Conservation (phyloP, 805 yeast genomes). For the Candida krabiensis region DNA sequence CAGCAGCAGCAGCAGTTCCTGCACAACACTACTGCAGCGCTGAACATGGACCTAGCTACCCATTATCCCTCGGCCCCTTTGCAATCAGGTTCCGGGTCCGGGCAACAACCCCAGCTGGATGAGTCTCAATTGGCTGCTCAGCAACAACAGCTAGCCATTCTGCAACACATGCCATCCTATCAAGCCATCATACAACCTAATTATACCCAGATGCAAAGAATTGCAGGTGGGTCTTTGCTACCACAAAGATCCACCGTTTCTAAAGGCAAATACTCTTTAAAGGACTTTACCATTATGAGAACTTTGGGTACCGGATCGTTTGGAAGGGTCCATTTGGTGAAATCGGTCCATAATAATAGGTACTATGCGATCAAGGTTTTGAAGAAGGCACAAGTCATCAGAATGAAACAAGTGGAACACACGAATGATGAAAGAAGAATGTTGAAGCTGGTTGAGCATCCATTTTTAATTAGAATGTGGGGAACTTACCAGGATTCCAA, state of each 20-base stretch:
- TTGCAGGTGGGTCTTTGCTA: slow-evolving; percentile 29
- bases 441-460: slow-evolving; percentile 59
- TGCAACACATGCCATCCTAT: slow-evolving; percentile 35
- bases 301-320: slow-evolving; percentile 64
- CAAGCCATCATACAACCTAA: slow-evolving; percentile 37
- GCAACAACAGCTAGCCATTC: slow-evolving; percentile 28
- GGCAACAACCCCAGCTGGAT: slow-evolving; percentile 7
- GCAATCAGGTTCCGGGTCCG: neutral
- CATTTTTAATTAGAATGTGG: slow-evolving; percentile 64
- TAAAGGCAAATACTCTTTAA: slow-evolving; percentile 55
- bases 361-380: slow-evolving; percentile 61
- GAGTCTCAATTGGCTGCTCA: slow-evolving; percentile 26
- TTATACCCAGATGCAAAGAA: slow-evolving; percentile 27
- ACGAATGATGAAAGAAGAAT: slow-evolving; percentile 63
- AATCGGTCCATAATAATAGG: slow-evolving; percentile 58
- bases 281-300: slow-evolving; percentile 56
- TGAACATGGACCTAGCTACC: slow-evolving; percentile 14
- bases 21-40: slow-evolving; percentile 20
- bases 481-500: slow-evolving; percentile 61
- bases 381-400: slow-evolving; percentile 57
- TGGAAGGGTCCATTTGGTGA: slow-evolving; percentile 59
- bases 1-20: slow-evolving; percentile 21
- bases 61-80: slow-evolving; percentile 5
- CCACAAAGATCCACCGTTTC: slow-evolving; percentile 39
- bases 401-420: slow-evolving; percentile 65